Percentiles rank a stretch among this genome's conserved stretches.
phyloP scores from a whole-genome alignment of 805 yeast species.

The Spathaspora boniae region DNA sequence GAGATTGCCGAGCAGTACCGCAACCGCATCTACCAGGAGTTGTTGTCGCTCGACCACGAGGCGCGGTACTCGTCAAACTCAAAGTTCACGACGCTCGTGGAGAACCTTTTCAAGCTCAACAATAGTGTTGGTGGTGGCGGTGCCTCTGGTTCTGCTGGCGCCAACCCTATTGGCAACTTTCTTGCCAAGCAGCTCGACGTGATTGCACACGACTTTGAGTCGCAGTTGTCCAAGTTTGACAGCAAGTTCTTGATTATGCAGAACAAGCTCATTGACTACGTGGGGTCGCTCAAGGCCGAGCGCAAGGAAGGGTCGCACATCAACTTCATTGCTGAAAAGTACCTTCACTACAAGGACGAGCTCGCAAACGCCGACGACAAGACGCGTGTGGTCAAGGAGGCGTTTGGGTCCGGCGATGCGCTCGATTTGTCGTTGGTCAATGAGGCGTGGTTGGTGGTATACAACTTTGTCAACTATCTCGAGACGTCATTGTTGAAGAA shows the following conservation, averaged over 20 bases:
- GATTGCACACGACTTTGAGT: conserved; percentile 30
- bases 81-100: conserved; percentile 37
- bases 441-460: conserved; percentile 42
- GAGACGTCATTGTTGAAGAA: conserved; percentile 27
- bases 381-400: conserved; percentile 24
- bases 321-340: conserved; percentile 36
- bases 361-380: conserved; percentile 24
- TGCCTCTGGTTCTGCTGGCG: conserved; percentile 5
- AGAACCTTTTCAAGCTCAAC: conserved; percentile 32
- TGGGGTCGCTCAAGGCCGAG: conserved; percentile 26
- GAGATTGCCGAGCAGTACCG: conserved; percentile 32
- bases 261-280: conserved; percentile 32
- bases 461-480: conserved; percentile 32
- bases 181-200: conserved; percentile 29
- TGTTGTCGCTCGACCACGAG: conserved; percentile 37
- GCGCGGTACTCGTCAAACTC: conserved; percentile 9
- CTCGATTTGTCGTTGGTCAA: conserved; percentile 39
- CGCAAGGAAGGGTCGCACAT: conserved; percentile 35
- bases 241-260: conserved; percentile 36
- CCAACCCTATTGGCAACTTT: conserved; percentile 34
- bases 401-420: conserved; percentile 37
- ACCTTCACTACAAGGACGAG: conserved; percentile 32
- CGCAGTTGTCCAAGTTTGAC: conserved; percentile 35
- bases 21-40: conserved; percentile 31
- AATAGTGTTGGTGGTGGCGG: too few species aligned